Evolutionary conservation across 2,329 filamentous ascomycete species (phyloP).

Genomic region (Taxawa tesnikishii): DNA sequence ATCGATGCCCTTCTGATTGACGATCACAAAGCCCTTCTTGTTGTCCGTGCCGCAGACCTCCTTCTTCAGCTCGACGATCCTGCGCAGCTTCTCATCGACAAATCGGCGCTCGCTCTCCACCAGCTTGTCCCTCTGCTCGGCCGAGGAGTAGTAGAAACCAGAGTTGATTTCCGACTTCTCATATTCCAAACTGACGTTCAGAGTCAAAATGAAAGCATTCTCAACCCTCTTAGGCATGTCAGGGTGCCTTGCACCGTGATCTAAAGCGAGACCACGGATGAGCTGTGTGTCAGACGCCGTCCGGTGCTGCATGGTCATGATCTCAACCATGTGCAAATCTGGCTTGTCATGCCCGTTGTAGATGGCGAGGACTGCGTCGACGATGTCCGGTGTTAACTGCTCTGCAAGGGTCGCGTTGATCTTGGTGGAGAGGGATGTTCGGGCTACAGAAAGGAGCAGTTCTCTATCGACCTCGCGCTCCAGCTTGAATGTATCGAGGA

Average conservation of each 20-base stretch:
- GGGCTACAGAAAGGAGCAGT: constrained; percentile 81
- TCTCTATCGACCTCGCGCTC: constrained; percentile 81
- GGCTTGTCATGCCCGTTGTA: constrained; percentile 83
- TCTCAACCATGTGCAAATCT: constrained; percentile 97
- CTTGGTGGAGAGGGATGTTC: constrained; percentile 91
- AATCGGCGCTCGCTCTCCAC: constrained; percentile 95
- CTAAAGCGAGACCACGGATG: constrained; percentile 81
- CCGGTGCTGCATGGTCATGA: constrained; percentile 99
- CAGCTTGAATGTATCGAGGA: constrained; percentile 90
- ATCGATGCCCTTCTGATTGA: constrained; percentile 99
- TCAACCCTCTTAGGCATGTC: constrained; percentile 97
- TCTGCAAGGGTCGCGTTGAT: constrained; percentile 79
- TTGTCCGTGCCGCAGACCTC: constrained; percentile 86
- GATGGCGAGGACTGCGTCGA: constrained; percentile 91
- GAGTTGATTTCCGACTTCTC: constrained; percentile 99
- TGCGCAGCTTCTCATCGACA: constrained; percentile 90
- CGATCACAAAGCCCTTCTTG: constrained; percentile 92
- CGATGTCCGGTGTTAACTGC: constrained; percentile 86
- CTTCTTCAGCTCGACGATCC: constrained; percentile 97
- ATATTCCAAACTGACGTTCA: constrained; percentile 96
- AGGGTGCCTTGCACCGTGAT: constrained; percentile 91
- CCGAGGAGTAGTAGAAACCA: constrained; percentile 95
- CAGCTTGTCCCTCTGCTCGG: constrained; percentile 93
- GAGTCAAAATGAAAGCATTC: constrained; percentile 86
- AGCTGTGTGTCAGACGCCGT: constrained; percentile 92